phyloP scores from a whole-genome alignment of 75 land plant genomes.

The Pinus taeda region DNA sequence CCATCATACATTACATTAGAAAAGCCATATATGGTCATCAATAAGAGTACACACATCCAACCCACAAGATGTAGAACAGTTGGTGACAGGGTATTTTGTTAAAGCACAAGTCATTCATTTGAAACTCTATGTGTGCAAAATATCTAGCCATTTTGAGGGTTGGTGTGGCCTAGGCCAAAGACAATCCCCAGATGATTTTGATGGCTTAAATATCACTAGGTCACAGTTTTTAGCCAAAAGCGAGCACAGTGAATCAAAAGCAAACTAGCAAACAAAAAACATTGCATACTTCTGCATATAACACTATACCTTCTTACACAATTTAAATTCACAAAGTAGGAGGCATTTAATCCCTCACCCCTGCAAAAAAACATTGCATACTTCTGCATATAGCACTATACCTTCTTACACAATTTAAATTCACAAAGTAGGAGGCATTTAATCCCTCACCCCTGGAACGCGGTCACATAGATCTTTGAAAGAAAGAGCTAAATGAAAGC shows the following conservation, averaged over 20 bases:
- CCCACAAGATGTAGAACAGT: too few species aligned
- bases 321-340: neutral
- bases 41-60: neutral
- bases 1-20: too few species aligned
- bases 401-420: neutral
- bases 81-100: too few species aligned
- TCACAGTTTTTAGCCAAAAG: too few species aligned
- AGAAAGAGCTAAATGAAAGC: conserved; percentile 64
- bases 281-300: neutral
- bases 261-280: too few species aligned
- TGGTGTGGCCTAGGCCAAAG: too few species aligned
- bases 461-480: conserved; percentile 47
- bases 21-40: neutral
- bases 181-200: too few species aligned
- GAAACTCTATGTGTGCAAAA: too few species aligned
- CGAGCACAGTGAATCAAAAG: too few species aligned
- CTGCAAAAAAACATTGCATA: neutral
- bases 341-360: conserved; percentile 23
- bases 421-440: neutral
- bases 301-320: neutral
- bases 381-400: neutral
- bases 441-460: conserved; percentile 34
- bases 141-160: too few species aligned
- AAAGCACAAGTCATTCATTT: too few species aligned
- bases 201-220: too few species aligned